A percentile compares a stretch with the other conserved stretches of the same genome.
Conservation (phyloP, 2,329 filamentous ascomycete species). For the Penicillium digitatum region DNA sequence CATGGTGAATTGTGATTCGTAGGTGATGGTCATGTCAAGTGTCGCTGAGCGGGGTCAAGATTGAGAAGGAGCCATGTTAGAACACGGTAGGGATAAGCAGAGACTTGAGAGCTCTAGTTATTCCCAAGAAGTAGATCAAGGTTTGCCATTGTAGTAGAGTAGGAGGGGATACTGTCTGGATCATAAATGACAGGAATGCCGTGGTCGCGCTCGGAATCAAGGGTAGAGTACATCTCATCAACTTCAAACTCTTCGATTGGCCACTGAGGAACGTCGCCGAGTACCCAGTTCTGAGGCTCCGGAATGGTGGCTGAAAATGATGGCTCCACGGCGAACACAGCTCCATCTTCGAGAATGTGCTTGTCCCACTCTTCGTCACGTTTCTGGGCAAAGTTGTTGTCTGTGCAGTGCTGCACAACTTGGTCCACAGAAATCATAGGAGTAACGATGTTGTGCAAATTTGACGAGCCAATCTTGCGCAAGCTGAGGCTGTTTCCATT, state of each 20-base stretch:
- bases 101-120: background rate
- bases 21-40: background rate
- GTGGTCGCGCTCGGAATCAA: background rate
- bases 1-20: background rate
- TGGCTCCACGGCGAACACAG: background rate
- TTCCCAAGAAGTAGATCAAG: background rate
- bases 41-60: background rate
- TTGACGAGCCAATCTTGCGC: background rate
- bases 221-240: slow-evolving; percentile 43
- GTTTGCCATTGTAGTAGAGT: background rate
- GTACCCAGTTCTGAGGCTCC: background rate
- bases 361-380: background rate
- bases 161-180: background rate
- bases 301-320: background rate
- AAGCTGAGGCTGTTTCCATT: background rate
- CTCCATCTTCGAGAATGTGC: background rate
- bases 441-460: background rate
- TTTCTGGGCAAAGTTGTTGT: background rate
- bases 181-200: background rate
- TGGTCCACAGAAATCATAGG: background rate
- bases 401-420: background rate
- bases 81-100: background rate
- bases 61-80: background rate
- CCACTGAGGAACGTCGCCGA: background rate
- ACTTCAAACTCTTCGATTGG: background rate